Evolutionary conservation across 2,329 filamentous ascomycete species (phyloP).

Genomic region (Berkeleyomyces basicola): DNA sequence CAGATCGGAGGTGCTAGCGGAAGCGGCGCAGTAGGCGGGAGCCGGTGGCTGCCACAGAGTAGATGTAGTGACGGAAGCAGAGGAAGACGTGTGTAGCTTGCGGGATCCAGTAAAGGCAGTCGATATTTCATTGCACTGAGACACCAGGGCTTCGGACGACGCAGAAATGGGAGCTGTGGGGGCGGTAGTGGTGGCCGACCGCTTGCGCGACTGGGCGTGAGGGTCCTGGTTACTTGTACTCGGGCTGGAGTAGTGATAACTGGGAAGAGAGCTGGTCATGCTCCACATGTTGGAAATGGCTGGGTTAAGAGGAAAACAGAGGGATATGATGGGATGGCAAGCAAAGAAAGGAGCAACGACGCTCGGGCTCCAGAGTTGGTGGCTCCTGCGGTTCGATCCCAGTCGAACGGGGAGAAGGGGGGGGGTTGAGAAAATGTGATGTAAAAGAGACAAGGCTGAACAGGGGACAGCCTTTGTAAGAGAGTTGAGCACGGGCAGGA

Average conservation of each 20-base stretch:
- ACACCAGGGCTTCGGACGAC: constrained; percentile 7
- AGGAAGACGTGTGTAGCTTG: not conserved
- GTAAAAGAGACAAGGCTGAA: not conserved
- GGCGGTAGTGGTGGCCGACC: constrained; percentile 3
- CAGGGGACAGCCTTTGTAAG: not conserved
- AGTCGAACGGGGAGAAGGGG: not conserved
- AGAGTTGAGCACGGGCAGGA: not conserved
- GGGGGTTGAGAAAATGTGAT: not conserved
- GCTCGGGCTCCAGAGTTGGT: constrained; percentile 1
- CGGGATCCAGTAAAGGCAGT: not conserved
- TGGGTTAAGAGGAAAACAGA: not conserved
- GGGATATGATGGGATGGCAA: not conserved
- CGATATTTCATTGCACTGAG: constrained; percentile 7
- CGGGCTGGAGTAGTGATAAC: constrained; percentile 6
- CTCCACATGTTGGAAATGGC: constrained; percentile 11
- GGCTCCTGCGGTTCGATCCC: not conserved
- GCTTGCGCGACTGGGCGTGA: constrained; percentile 9
- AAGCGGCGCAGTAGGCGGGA: constrained; percentile 4
- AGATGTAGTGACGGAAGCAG: not conserved
- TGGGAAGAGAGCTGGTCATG: constrained; percentile 10
- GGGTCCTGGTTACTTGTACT: constrained; percentile 10
- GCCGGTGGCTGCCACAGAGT: constrained; percentile 8
- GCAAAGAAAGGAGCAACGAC: not conserved
- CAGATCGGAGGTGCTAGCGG: not conserved
- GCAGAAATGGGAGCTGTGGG: not conserved